phyloP scores from a whole-genome alignment of 2,329 filamentous ascomycete species.

The Fusarium keratoplasticum region DNA sequence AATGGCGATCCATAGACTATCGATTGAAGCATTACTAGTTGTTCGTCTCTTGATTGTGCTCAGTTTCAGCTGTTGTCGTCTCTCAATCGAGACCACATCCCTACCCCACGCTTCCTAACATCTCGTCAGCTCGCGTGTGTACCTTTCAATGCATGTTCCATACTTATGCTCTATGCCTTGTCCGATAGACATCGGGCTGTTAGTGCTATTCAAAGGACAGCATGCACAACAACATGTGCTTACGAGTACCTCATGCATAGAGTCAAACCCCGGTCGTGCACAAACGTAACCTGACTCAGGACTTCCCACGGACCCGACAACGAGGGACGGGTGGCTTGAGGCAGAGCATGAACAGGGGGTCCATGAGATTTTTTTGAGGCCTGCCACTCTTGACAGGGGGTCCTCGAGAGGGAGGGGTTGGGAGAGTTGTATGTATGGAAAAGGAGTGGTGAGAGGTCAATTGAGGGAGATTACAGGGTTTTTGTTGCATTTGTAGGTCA shows the following conservation, averaged over 20 bases:
- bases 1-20: neutral
- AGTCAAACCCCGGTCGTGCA: neutral
- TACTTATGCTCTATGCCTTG: neutral
- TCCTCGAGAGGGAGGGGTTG: neutral
- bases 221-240: neutral
- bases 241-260: neutral
- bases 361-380: slow-evolving; percentile 2
- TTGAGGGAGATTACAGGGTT: neutral
- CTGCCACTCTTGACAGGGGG: slow-evolving; percentile 2
- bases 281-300: neutral
- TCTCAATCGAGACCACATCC: neutral
- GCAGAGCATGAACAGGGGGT: neutral
- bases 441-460: neutral
- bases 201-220: neutral
- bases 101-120: neutral
- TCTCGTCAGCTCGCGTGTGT: neutral
- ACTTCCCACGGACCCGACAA: neutral
- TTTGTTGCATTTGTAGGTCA: neutral
- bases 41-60: neutral
- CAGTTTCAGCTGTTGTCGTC: neutral
- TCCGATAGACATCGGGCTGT: neutral
- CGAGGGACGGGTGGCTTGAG: neutral
- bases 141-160: neutral
- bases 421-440: neutral
- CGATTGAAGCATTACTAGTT: neutral